These are phyloP conservation scores for Rhodocollybia butyracea DNA, from an alignment of 768 basidiomycete species.

Conservation along the genomic window DNA sequence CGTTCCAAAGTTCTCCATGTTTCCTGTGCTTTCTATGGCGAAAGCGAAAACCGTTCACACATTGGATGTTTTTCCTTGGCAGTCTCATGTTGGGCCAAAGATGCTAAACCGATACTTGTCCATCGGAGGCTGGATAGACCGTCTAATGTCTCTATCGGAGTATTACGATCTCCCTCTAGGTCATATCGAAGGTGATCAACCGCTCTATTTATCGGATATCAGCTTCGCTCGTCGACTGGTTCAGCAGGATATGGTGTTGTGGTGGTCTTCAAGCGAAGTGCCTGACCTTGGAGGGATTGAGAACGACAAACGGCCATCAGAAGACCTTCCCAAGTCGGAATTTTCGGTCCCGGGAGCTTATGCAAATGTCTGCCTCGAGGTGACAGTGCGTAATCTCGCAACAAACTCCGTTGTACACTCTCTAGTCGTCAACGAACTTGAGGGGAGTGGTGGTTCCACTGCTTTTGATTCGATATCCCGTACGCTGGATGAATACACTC, in stretches of 20 bases:
- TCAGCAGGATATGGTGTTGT: constrained; percentile 87
- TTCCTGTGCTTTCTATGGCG: constrained; percentile 88
- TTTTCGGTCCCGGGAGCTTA: constrained; percentile 85
- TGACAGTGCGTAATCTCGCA: constrained; percentile 88
- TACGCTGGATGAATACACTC: constrained; percentile 86
- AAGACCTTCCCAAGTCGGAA: constrained; percentile 82
- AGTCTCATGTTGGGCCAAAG: constrained; percentile 73
- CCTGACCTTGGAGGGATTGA: constrained; percentile 95
- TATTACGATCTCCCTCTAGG: constrained; percentile 94
- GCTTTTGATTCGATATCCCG: constrained; percentile 92
- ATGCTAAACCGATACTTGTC: constrained; percentile 83
- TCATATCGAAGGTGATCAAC: constrained; percentile 88
- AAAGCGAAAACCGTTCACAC: constrained; percentile 71
- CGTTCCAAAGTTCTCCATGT: constrained; percentile 69
- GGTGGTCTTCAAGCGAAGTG: constrained; percentile 91
- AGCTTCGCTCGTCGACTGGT: constrained; percentile 85
- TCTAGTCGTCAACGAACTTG: constrained; percentile 92
- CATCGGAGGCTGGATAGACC: constrained; percentile 76
- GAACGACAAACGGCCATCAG: constrained; percentile 71
- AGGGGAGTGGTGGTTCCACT: constrained; percentile 90
- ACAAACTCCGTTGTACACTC: constrained; percentile 94
- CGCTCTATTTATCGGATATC: constrained; percentile 84
- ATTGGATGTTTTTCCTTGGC: constrained; percentile 87
- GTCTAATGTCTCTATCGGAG: constrained; percentile 73
- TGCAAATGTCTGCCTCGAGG: constrained; percentile 88